phyloP scores from a whole-genome alignment of 1,139 yeast species.

The Suhomyces ambrosiae region DNA sequence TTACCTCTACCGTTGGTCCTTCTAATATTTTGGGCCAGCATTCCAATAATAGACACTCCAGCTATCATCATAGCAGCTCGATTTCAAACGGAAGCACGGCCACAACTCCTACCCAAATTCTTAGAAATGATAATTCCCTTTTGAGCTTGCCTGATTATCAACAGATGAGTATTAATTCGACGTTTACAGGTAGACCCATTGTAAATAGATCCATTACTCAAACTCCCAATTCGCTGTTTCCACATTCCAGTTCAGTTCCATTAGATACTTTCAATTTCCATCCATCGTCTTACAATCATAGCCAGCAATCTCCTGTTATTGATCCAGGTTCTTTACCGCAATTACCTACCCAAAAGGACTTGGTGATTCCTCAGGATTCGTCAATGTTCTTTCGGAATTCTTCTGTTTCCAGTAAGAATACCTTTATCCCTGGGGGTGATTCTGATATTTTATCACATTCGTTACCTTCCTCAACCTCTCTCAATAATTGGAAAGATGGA shows the following conservation, averaged over 20 bases:
- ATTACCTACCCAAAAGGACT: slow-evolving; percentile 8
- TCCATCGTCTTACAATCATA: slow-evolving; percentile 13
- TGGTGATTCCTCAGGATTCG: neutral
- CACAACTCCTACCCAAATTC: slow-evolving; percentile 19
- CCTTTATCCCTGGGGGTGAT: neutral
- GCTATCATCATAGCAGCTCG: slow-evolving; percentile 11
- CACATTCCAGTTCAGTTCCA: slow-evolving; percentile 11
- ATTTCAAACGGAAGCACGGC: slow-evolving; percentile 15
- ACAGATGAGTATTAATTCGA: slow-evolving; percentile 8
- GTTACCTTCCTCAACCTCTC: slow-evolving; percentile 11
- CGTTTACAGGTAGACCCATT: slow-evolving; percentile 13
- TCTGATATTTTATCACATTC: slow-evolving; percentile 15
- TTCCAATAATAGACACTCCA: neutral
- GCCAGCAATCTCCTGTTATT: slow-evolving; percentile 11
- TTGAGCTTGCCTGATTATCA: slow-evolving; percentile 28
- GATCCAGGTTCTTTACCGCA: slow-evolving; percentile 12
- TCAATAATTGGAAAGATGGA: slow-evolving; percentile 11
- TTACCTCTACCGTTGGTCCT: slow-evolving; percentile 13
- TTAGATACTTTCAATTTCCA: slow-evolving; percentile 14
- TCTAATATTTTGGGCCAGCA: slow-evolving; percentile 14
- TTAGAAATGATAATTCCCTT: slow-evolving; percentile 27
- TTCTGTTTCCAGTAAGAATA: neutral
- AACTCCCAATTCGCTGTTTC: slow-evolving; percentile 17
- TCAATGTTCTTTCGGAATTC: neutral
- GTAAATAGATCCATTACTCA: slow-evolving; percentile 20